Base-by-base conservation (phyloP, 73 alveolate species). In the Paramecium tetraurelia region DNA sequence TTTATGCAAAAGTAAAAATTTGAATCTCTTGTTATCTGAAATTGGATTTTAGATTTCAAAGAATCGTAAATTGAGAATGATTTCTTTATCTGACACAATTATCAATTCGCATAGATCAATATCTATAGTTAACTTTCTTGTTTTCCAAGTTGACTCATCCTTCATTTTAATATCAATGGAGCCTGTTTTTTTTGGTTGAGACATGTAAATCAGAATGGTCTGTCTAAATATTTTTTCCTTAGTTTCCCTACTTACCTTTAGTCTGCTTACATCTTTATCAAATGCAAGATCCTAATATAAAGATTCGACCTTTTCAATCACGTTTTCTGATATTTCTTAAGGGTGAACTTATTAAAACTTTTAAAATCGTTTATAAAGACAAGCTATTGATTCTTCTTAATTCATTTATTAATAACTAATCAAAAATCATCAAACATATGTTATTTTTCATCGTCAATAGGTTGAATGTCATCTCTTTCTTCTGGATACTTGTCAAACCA, bases 401-500 rank as follows among this genome's bases (percentile, higher is more conserved):
- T 53, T 53, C 84, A 63, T 27, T 27, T 63, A 63, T 27, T 63
- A 63, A 29, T 40, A 72, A 80, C 75, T 44, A 80, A 80, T 80
- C 90, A 80, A 46, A 80, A 80, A 24, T 80, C 90, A 41, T 80
- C 90, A 35, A 80, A 80, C 43, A 80, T 21, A 20, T 48, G 70
- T 80, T 80, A 46, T 48, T 80, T 80, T 46, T 80, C 90, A 22
- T 80, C 90, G 5, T 80, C 90, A 44, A 80, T 43, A 0, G 70
- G 43, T 22, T 24, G 76, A 27, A 80, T 80, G 2, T 80, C 90
- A 14, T 44, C 75, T 7, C 70, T 80, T 80, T 80, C 90, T 35
- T 88, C 94, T 9, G 94, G 94, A 46, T 88, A 88, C 27, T 88
- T 70, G 9, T 59, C 94, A 41, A 88, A 88, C 88, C 84, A 88